Evolutionary conservation across 352 stramenopile species (phyloP), one percentile per base, ranked within the genome.

Genomic region (Thalassiosira mediterranea): DNA sequence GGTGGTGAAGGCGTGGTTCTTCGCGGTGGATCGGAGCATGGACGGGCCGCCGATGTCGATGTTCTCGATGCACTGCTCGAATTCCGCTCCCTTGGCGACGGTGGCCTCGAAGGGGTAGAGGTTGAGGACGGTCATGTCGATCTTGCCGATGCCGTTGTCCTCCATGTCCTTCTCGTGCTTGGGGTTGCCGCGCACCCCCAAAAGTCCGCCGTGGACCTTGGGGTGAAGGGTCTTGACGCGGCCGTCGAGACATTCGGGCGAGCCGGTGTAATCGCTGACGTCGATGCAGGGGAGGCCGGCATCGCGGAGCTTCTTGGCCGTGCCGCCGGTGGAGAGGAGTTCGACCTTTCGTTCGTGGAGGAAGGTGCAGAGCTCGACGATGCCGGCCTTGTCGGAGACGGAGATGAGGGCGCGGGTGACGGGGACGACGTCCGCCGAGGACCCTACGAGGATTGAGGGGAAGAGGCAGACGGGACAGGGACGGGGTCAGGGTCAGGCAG

Each of bases 61-160:
- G 90, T 99, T 99, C 85, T 99, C 97, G 77, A 99, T 98, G 90
- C 97, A 99, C 73, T 96, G 98, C 79, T 98, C 96, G 78, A 99
- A 99, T 68, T 95, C 90, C 21, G 91, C 88, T 23, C 90, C 93
- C 38, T 83, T 92, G 15, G 95, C 93, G 13, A 99, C 97, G 2
- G 97, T 98, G 2, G 93, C 91, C 78, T 99, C 96, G 77, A 99
- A 99, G 13, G 97, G 96, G 88, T 99, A 99, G 28, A 99, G 86
- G 86, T 99, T 99, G 47, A 99, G 89, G 68, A 99, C 95, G 15
- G 99, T 98, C 71, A 99, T 93, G 83, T 99, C 97, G 83, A 99
- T 99, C 58, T 94, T 93, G 72, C 96, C 88, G 81, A 98, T 98
- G 65, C 92, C 95, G 81, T 99, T 96, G 44, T 91, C 90, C 44